Base-by-base conservation (phyloP, 441 rosid species). In the Pelargonium fulgidum region DNA sequence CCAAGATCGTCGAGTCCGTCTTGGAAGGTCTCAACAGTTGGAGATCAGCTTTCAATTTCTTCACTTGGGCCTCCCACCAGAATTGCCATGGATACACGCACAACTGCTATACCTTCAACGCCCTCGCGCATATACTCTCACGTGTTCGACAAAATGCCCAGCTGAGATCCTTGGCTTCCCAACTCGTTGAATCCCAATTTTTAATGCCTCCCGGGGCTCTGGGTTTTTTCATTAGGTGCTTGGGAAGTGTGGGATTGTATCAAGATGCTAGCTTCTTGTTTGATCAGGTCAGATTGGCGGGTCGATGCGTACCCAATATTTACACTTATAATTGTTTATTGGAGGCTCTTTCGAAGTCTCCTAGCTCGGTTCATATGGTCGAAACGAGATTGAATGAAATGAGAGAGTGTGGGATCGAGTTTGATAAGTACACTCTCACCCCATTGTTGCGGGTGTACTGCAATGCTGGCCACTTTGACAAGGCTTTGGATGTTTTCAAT, bases 111-210 rank as follows among this genome's bases (percentile, higher is more conserved):
- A 78, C 90, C 73, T 89, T 82, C 79, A 93, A 91, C 70, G 90
- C 96, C 75, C 86, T 93, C 91, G 96, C 97, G 0, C 81, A 80
- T 14, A 78, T 88, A 84, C 95, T 93, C 66, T 89, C 96, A 82
- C 78, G 84, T 86, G 97, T 91, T 93, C 96, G 96, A 88, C 93
- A 85, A 78, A 88, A 82, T 81, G 90, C 87, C 85, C 75, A 77
- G 80, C 73, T 93, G 81, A 87, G 70, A 76, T 70, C 6, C 73
- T 79, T 93, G 75, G 85, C 76, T 0, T 39, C 47, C 44, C 83
- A 87, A 48, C 76, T 87, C 68, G 56, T 88, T 17, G 75, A 36
- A 75, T 87, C 95, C 7, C 72, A 78, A 0, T 91, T 95, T 76
- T 48, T 62, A 19, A 87, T 93, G 88, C 78, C 85, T 7, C 95